phyloP scores from a whole-genome alignment of 1,284 basidiomycete species.

The Malassezia cuniculi region DNA sequence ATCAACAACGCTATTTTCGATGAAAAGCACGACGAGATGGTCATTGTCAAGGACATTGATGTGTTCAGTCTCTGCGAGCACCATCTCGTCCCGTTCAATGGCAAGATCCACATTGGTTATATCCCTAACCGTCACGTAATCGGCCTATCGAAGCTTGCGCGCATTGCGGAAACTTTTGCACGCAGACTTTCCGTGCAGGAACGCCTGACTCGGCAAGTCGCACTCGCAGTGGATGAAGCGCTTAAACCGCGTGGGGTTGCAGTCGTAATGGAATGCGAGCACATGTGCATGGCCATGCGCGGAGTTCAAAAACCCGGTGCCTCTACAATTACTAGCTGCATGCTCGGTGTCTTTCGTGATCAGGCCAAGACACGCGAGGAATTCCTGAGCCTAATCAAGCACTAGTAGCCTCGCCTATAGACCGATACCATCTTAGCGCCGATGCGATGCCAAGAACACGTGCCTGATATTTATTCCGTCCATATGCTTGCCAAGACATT shows the following conservation, averaged over 20 bases:
- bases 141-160: conserved; percentile 89
- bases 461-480: too few relatives aligned
- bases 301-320: conserved; percentile 97
- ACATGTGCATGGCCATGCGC: conserved; percentile 99
- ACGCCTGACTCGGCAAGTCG: conserved; percentile 91
- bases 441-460: too few relatives aligned
- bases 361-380: conserved; percentile 97
- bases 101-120: conserved; percentile 65
- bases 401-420: conserved; percentile 8
- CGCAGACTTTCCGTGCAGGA: conserved; percentile 94
- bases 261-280: conserved; percentile 64
- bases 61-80: conserved; percentile 96
- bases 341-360: conserved; percentile 93
- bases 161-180: conserved; percentile 95
- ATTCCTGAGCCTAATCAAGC: conserved; percentile 45
- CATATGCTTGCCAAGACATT: too few relatives aligned
- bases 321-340: conserved; percentile 91
- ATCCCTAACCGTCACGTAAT: conserved; percentile 91
- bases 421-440: too few relatives aligned
- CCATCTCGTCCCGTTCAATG: conserved; percentile 94
- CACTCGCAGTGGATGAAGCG: conserved; percentile 89
- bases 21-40: conserved; percentile 99
- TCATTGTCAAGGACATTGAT: conserved; percentile 93
- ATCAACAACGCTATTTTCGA: conserved; percentile 98
- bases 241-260: conserved; percentile 95